Base-by-base conservation (phyloP, 2,329 filamentous ascomycete species). In the Chaetomiaceae sp. region DNA sequence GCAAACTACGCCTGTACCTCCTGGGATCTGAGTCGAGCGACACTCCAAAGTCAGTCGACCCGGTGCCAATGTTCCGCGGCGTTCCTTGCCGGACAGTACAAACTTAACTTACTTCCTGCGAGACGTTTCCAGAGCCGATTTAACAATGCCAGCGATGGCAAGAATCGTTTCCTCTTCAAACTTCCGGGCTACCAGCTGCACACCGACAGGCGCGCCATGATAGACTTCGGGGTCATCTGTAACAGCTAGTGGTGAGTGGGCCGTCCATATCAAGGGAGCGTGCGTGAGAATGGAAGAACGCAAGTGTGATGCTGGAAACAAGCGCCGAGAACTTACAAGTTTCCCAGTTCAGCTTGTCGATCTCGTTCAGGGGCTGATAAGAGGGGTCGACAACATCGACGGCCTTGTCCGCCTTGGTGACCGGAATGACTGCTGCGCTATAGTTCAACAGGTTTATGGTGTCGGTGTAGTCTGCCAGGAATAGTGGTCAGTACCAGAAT, bases 381-480 rank as follows among this genome's bases (percentile, higher is more conserved):
- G 58, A 62, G 3, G 59, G 37, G 34, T 74, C 67, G 23, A 70
- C 63, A 14, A 66, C 60, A 62, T 84, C 82, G 6, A 82, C 47
- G 0, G 51, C 63, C 61, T 78, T 76, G 54, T 83, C 74, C 0
- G 74, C 78, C 29, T 65, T 72, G 0, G 79, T 82, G 1, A 84
- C 77, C 0, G 82, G 82, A 22, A 85, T 69, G 1, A 78, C 72
- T 0, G 76, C 73, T 34, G 69, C 70, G 2, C 74, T 78, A 49
- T 83, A 83, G 61, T 84, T 80, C n/a, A 83, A 59, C 14, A 80
- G 47, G 57, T 84, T 85, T 17, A 40, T 36, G 23, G 42, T 6
- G n/a, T 34, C 25, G 11, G 27, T 40, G 15, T 40, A 40, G 38
- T 12, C 20, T 15, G 38, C 12, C 11, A 11, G 2, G n/a, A 27